Base-by-base conservation (phyloP, 805 yeast species). In the Yamadazyma laniorum region DNA sequence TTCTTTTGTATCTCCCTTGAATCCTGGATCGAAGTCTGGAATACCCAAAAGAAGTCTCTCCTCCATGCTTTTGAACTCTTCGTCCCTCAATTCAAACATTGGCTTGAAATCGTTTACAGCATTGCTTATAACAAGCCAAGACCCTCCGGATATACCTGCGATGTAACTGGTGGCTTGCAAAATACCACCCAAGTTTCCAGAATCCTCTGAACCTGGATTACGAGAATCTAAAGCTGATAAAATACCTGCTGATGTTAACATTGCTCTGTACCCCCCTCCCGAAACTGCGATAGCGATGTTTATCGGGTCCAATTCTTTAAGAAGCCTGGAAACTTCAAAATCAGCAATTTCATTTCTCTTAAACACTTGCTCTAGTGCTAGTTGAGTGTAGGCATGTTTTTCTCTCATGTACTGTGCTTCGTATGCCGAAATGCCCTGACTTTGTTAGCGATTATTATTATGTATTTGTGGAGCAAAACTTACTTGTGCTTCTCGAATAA, bases 81-180 rank as follows among this genome's bases (percentile, higher is more conserved):
- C 15, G 4, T 26, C 30, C 17, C 7, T 25, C 12, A 26, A n/a
- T 9, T 15, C n/a, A 9, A 25, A 15, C 18, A 62, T 44, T 6
- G 67, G 65, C 6, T 35, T 45, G 19, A 53, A 56, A 40, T 63
- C 66, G 35, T 61, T 58, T 1, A 63, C 51, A 18, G 56, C 58
- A 34, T 57, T 61, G 39, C 63, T 63, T 58, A 82, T 73, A 2
- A 82, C 75, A 6, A 80, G 57, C 89, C 90, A 82, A 32, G 82
- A 73, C 0, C 89, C 90, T 1, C 89, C 89, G 3, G 87, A 80
- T 1, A 80, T 70, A 0, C 88, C 88, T 0, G 78, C 72, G 8
- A 82, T 63, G 51, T 82, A 82, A 12, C 74, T 61, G 0, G 79
- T 42, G 6, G 75, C 60, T 48, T 81, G 85, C 15, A 76, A 56